A percentile compares a stretch with the other conserved stretches of the same genome.
Evolutionary conservation across 495 filamentous ascomycete species (phyloP).

Genomic region (Parachaetomium inaequale): DNA sequence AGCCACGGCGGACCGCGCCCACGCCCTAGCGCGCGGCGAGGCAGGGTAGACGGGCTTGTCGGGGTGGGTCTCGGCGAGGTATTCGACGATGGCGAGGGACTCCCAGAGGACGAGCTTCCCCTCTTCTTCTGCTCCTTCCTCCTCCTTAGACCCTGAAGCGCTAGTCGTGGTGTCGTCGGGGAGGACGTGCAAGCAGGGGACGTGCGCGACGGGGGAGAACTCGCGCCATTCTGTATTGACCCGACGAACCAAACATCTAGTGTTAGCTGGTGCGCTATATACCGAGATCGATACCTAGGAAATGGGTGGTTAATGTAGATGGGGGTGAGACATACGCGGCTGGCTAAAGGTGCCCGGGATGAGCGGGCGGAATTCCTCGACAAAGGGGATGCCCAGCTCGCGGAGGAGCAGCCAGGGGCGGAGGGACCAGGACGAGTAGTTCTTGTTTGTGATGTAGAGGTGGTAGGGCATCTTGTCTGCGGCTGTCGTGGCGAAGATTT

Average conservation of each 20-base stretch:
- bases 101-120: slow-evolving; percentile 38
- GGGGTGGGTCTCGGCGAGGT: slow-evolving; percentile 48
- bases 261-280: no score
- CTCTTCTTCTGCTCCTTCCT: not conserved
- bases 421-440: slow-evolving; percentile 39
- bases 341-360: slow-evolving; percentile 18
- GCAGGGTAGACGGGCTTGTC: slow-evolving; percentile 45
- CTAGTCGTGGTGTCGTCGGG: not conserved
- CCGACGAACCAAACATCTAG: no score
- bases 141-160: not conserved
- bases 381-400: slow-evolving; percentile 31
- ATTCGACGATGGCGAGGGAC: slow-evolving; percentile 54
- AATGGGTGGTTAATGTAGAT: no score
- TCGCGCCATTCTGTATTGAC: slow-evolving; percentile 22
- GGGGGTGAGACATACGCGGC: no score
- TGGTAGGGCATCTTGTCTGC: slow-evolving; percentile 22
- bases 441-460: slow-evolving; percentile 36
- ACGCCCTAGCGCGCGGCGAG: slow-evolving; percentile 38
- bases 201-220: slow-evolving; percentile 34
- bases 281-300: no score
- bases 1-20: slow-evolving; percentile 48
- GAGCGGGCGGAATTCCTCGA: slow-evolving; percentile 24
- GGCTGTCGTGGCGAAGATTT: not conserved
- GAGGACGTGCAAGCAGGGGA: slow-evolving; percentile 34
- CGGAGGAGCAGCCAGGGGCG: slow-evolving; percentile 35